Conservation (phyloP, 169 alveolate genomes). For the Babesia sp. region DNA sequence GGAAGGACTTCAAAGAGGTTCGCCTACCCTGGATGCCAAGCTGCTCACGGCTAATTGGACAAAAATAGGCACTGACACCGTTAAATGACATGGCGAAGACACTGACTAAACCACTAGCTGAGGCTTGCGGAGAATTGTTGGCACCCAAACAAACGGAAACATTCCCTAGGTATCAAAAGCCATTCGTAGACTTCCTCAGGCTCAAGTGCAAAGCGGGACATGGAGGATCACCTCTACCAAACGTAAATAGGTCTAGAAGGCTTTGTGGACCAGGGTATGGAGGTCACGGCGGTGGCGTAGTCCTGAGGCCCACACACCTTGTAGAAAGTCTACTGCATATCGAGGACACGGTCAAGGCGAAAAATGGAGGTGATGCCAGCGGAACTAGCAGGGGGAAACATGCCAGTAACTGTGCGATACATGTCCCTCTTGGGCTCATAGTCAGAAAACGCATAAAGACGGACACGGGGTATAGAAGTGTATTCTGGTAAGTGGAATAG, state of each 20-base stretch:
- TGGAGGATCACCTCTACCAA: constrained; percentile 77
- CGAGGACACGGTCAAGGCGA: constrained; percentile 67
- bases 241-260: constrained; percentile 65
- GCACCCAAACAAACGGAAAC: constrained; percentile 56
- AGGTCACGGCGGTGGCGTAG: constrained; percentile 80
- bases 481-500: constrained; percentile 55
- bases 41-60: neutral
- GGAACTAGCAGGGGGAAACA: constrained; percentile 80
- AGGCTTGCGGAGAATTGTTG: constrained; percentile 45
- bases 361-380: constrained; percentile 73
- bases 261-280: constrained; percentile 81
- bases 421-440: constrained; percentile 77
- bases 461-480: constrained; percentile 25
- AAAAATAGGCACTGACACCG: neutral
- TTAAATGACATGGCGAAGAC: constrained; percentile 12
- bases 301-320: constrained; percentile 68
- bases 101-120: constrained; percentile 16
- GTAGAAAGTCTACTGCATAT: constrained; percentile 73
- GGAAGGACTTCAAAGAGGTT: no score
- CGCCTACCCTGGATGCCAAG: no score
- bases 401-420: constrained; percentile 59
- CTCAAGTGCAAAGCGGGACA: constrained; percentile 72
- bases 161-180: constrained; percentile 70
- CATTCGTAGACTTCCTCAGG: constrained; percentile 75
- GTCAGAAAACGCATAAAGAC: constrained; percentile 74